Percentiles rank a stretch among this genome's conserved stretches.
phyloP scores from a whole-genome alignment of 106 monocot species.

The Dioscorea dumetorum region DNA sequence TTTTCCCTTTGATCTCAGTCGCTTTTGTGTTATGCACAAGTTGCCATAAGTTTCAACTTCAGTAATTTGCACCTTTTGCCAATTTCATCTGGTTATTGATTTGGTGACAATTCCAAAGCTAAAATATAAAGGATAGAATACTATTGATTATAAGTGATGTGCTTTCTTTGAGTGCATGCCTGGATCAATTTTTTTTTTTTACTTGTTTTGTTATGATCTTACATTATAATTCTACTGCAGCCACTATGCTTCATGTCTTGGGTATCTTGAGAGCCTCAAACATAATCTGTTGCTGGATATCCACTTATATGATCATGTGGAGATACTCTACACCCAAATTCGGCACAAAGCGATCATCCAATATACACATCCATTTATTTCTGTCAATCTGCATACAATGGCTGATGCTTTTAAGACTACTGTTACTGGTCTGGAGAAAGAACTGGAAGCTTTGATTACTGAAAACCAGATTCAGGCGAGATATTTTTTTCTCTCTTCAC shows the following conservation, averaged over 20 bases:
- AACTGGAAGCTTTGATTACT: conserved; percentile 90
- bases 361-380: conserved; percentile 91
- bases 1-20: too few relatives aligned
- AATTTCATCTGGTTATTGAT: too few relatives aligned
- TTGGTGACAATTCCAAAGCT: too few relatives aligned
- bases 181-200: too few relatives aligned
- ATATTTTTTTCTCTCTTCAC: neutral
- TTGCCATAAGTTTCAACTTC: too few relatives aligned
- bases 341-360: conserved; percentile 99
- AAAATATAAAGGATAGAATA: too few relatives aligned
- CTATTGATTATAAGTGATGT: too few relatives aligned
- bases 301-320: conserved; percentile 86
- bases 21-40: too few relatives aligned
- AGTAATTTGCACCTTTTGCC: too few relatives aligned
- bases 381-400: conserved; percentile 87
- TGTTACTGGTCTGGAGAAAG: conserved; percentile 78
- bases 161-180: too few relatives aligned
- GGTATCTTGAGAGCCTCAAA: conserved; percentile 81
- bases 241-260: conserved; percentile 88
- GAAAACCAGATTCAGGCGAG: conserved; percentile 79
- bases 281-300: conserved; percentile 79
- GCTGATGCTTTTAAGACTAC: conserved; percentile 85
- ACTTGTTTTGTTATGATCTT: too few relatives aligned
- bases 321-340: conserved; percentile 71
- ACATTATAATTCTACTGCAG: conserved; percentile 21